Percentiles rank a stretch among this genome's conserved stretches.
These are phyloP conservation scores for Aspergillus cavernicola DNA, from an alignment of 495 filamentous ascomycete genomes.

Conservation along the genomic window DNA sequence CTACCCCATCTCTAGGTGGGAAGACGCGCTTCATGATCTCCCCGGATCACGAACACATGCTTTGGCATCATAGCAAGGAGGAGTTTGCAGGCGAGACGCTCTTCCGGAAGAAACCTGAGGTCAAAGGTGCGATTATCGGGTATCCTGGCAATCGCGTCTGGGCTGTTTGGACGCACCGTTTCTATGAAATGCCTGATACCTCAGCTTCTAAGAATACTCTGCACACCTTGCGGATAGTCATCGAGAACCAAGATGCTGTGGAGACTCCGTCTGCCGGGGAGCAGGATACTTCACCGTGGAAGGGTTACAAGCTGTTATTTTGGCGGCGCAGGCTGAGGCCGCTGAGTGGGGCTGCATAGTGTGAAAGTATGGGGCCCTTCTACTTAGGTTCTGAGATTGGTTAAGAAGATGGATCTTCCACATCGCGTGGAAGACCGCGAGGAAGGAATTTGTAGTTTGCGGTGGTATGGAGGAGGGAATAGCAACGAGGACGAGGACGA, in stretches of 20 bases:
- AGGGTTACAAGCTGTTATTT: background rate
- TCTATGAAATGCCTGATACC: background rate
- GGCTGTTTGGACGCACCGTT: slow-evolving; percentile 1
- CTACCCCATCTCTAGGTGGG: background rate
- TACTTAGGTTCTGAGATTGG: background rate
- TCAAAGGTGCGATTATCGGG: slow-evolving; percentile 1
- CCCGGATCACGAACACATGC: slow-evolving; percentile 1
- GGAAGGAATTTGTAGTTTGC: background rate
- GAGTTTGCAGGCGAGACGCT: slow-evolving; percentile 5
- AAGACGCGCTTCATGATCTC: background rate
- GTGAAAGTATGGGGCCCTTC: slow-evolving; percentile 5
- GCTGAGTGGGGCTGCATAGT: background rate
- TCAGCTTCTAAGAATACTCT: background rate
- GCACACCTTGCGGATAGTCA: slow-evolving; percentile 1
- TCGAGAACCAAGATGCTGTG: background rate
- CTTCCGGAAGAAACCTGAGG: background rate
- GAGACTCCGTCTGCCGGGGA: background rate
- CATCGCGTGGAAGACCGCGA: background rate
- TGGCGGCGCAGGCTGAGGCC: slow-evolving; percentile 1
- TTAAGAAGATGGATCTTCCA: background rate
- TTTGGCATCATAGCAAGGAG: slow-evolving; percentile 6
- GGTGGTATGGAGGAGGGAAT: background rate
- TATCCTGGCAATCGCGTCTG: background rate
- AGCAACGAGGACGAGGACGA: background rate
- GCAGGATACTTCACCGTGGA: too few relatives aligned